Evolutionary conservation across 2,329 filamentous ascomycete genomes (phyloP), one percentile per base, ranked within the genome.

Genomic region (Furcasterigmium sp.): DNA sequence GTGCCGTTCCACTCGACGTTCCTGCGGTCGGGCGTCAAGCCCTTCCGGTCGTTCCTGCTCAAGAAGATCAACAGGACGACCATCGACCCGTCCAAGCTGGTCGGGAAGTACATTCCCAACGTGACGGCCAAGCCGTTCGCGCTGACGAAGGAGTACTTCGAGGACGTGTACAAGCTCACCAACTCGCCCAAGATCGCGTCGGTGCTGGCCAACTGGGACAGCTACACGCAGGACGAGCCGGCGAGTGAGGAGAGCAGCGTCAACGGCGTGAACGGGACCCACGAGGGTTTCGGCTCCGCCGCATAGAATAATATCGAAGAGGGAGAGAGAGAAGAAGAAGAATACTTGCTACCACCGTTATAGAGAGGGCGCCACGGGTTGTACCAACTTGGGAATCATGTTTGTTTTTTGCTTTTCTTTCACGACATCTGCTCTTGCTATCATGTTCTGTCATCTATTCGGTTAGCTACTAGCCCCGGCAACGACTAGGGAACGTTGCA

Each of bases 41-140:
- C 94, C 37, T 98, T 98, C 89, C 82, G 93, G 53, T 91, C 85
- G 36, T 98, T 98, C 81, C 69, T 98, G 62, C 84, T 97, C 56
- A 98, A 97, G 87, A 98, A 98, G 81, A 97, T 98, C 73, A 90
- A 97, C 78, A 95, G 95, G 82, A 96, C 91, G 19, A 94, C 87
- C 42, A 97, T 98, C 64, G 93, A 98, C 64, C 93, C 93, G 5
- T 86, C 87, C 64, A 97, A 97, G 77, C 72, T 98, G 59, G 79
- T 98, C 54, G 93, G 93, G 59, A 98, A 98, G 72, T 98, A 98
- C 72, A 97, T 98, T 53, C 93, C 93, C 55, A 98, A 98, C 68
- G 94, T 98, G 53, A 98, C 93, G 44, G 93, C 93, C 46, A 84
- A 84, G 69, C 93, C 93, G 14, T 98, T 98, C 63, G 89, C 90